Evolutionary conservation across 768 basidiomycete genomes (phyloP).

Genomic region (Leccinum longicurvipes): DNA sequence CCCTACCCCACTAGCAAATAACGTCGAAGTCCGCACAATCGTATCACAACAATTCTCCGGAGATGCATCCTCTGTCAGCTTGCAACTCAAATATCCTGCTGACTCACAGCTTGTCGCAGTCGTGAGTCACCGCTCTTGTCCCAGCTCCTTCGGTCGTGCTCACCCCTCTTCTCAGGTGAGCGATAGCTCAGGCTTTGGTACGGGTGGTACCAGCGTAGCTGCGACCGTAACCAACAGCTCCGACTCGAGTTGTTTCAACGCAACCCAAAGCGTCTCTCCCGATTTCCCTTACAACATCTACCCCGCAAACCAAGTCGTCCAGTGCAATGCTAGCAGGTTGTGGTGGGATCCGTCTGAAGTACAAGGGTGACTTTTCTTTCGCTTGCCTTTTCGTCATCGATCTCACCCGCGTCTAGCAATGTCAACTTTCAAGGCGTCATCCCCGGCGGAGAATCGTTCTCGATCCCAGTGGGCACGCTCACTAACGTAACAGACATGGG

Average conservation of each 20-base stretch:
- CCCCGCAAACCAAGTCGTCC: constrained; percentile 61
- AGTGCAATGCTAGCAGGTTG: constrained; percentile 60
- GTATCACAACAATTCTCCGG: constrained; percentile 51
- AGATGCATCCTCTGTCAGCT: constrained; percentile 38
- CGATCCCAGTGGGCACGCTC: constrained; percentile 50
- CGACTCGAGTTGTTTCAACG: constrained; percentile 60
- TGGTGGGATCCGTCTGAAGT: constrained; percentile 58
- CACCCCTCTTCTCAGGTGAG: constrained; percentile 42
- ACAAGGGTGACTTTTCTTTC: constrained; percentile 43
- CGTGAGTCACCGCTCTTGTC: constrained; percentile 42
- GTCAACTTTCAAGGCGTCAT: constrained; percentile 70
- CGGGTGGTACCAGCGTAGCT: constrained; percentile 71
- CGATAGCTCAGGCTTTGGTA: constrained; percentile 58
- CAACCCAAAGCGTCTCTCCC: constrained; percentile 44
- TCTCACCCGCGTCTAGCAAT: constrained; percentile 35
- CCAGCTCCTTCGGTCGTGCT: not conserved
- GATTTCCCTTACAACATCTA: constrained; percentile 58
- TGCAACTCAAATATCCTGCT: constrained; percentile 61
- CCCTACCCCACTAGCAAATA: constrained; percentile 55
- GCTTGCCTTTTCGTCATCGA: not conserved
- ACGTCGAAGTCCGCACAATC: constrained; percentile 61
- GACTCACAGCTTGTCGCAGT: constrained; percentile 75
- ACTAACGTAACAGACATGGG: constrained; percentile 45
- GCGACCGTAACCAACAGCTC: constrained; percentile 50
- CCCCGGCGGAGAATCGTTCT: constrained; percentile 75